Base-by-base conservation (phyloP, 495 filamentous ascomycete genomes). In the Lentithecium fluviatile region DNA sequence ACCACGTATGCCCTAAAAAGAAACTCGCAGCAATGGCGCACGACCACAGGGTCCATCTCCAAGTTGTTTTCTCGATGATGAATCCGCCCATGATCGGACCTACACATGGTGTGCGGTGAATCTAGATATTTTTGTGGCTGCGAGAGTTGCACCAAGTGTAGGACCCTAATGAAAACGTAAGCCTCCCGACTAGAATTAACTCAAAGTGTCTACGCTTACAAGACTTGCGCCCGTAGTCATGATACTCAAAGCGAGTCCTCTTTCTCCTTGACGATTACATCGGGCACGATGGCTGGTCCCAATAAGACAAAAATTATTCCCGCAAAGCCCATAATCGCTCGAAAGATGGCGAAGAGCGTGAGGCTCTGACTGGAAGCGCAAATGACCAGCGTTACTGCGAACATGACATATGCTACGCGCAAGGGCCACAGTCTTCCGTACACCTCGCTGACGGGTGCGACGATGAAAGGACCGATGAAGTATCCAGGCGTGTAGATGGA, bases 401-500 rank as follows among this genome's bases (percentile, higher is more conserved):
- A 38, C 8, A 38, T 15, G 7, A 38, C 7, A 38, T 38, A 38
- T 7, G 36, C 36, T 7, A 38, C 36, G 7, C 36, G 36, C 36
- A 38, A 38, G 8, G 15, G 36, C 36, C 36, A 38, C 15, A 38
- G 7, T 7, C 36, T 7, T 15, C 45, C 45, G 45, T 48, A 48
- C 5, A 48, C 15, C 15, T 48, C 45, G 45, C 45, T 48, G 45
- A 38, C 36, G 36, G 45, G 20, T 23, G 45, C 45, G 3, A 48
- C 45, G 45, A 24, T 25, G 17, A 48, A 15, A 21, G 20, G 45
- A 23, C 45, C 45, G 15, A 48, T 48, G 45, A n/a, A 48, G 45
- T 48, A 48, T 24, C 45, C 45, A 25, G 25, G 45, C 45, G 45
- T 48, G 45, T 21, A 48, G 2, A 48, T 48, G 6, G 45, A 48